phyloP scores from a whole-genome alignment of 106 monocot species.

The Vanilla planifolia region DNA sequence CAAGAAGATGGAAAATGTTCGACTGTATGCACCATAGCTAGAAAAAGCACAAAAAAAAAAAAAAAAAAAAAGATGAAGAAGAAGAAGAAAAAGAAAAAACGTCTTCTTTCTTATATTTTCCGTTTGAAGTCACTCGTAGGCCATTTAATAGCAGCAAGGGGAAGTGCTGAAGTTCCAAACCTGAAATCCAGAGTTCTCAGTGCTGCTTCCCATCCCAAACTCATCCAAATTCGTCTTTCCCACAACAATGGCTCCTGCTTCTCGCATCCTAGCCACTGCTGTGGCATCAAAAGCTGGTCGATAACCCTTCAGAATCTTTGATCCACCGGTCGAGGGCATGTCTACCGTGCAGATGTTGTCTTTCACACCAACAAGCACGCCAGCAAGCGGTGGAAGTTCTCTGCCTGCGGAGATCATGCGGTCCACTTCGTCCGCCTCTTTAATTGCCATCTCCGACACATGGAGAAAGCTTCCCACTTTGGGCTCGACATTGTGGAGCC shows the following conservation, averaged over 20 bases:
- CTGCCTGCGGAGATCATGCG: conserved; percentile 44
- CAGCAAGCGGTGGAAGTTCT: conserved; percentile 63
- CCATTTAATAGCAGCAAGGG: background rate
- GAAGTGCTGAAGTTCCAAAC: conserved; percentile 11
- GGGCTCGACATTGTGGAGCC: conserved; percentile 58
- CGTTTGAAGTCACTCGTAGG: too few species aligned
- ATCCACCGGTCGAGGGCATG: conserved; percentile 93
- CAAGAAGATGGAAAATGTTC: too few species aligned
- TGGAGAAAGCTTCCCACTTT: conserved; percentile 67
- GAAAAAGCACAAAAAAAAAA: too few species aligned
- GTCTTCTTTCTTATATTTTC: too few species aligned
- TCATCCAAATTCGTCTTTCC: conserved; percentile 98
- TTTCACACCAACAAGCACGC: conserved; percentile 82
- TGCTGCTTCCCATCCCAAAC: conserved; percentile 97
- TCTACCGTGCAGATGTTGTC: conserved; percentile 90
- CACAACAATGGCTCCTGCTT: conserved; percentile 70
- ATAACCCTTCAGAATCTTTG: conserved; percentile 76
- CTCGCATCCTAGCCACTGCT: conserved; percentile 52
- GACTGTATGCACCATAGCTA: too few species aligned
- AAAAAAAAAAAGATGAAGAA: too few species aligned
- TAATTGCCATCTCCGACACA: conserved; percentile 42
- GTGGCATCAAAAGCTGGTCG: conserved; percentile 87
- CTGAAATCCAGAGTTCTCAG: conserved; percentile 89
- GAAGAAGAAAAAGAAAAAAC: too few species aligned
- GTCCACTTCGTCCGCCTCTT: conserved; percentile 69